These are phyloP conservation scores for Populus hybrid DNA, from an alignment of 441 rosid genomes.

Conservation along the genomic window DNA sequence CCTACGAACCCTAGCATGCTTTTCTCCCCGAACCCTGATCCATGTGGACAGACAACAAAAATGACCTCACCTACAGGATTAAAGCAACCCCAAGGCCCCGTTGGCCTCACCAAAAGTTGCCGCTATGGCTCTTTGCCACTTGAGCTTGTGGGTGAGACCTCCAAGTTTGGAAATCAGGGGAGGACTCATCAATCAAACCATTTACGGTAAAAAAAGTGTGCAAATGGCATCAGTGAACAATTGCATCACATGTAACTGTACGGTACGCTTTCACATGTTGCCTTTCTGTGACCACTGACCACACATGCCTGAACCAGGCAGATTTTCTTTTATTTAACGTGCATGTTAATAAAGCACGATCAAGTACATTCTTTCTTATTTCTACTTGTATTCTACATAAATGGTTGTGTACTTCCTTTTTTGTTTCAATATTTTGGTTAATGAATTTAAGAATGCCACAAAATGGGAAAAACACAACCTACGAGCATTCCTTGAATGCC, in stretches of 20 bases:
- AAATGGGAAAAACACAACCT: too few relatives aligned
- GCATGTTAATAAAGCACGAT: not conserved
- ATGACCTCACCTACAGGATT: conserved; percentile 40
- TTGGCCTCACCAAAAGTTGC: conserved; percentile 20
- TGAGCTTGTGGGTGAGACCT: conserved; percentile 25
- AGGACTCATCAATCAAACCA: conserved; percentile 16
- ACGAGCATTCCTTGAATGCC: too few relatives aligned
- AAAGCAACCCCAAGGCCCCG: conserved; percentile 20
- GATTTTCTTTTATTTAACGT: not conserved
- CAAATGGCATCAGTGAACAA: not conserved
- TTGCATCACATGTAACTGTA: conserved; percentile 2
- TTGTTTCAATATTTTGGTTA: conserved; percentile 4
- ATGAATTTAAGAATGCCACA: conserved; percentile 22
- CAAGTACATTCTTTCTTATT: not conserved
- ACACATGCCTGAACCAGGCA: conserved; percentile 8
- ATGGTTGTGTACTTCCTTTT: too few relatives aligned
- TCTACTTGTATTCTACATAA: not conserved
- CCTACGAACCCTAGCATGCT: conserved; percentile 19
- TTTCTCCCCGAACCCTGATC: conserved; percentile 11
- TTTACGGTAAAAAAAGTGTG: conserved; percentile 6
- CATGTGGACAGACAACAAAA: conserved; percentile 36
- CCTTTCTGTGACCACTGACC: conserved; percentile 12
- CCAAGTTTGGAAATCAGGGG: conserved; percentile 31
- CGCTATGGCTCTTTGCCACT: conserved; percentile 15
- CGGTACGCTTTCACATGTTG: conserved; percentile 17